Base-by-base conservation (phyloP, 2,329 filamentous ascomycete genomes). In the Penicillium sp. region DNA sequence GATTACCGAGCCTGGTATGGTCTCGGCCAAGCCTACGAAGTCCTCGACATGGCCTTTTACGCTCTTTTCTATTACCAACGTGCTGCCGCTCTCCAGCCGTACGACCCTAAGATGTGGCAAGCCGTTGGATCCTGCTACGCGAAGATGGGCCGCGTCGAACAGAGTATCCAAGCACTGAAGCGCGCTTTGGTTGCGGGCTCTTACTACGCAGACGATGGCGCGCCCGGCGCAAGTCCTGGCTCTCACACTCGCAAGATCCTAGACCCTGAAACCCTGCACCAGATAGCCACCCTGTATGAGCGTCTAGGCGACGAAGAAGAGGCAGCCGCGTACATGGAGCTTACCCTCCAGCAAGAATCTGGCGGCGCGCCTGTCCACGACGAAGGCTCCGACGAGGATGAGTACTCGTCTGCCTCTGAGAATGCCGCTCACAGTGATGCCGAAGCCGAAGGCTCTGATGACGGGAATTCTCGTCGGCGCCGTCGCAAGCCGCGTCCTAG, bases 1-100 rank as follows among this genome's bases (percentile, higher is more conserved):
- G 93, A 98, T 67, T 97, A 97, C 67, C 86, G 93, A 47, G 93
- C 93, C 3, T 98, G 93, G 93, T 97, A 98, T 64, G 93, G 93
- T 27, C 77, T 98, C 0, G 93, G 93, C 0, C 91, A 97, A 66
- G 94, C 93, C 1, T 98, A 98, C 63, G 93, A 98, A 68, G 87
- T 98, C 57, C 79, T 98, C 7, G 93, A 98, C 69, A 96, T 96
- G 89, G 88, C 95, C 64, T 89, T 90, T 35, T 98, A 98, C 66
- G 90, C 91, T 1, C 73, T 98, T 0, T 97, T 93, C 79, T 98
- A 98, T 70, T 96, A 95, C 73, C 94, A 97, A 64, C 89, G 93
- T 46, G 93, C 93, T 0, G 91, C 91, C 0, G 88, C 89, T 0
- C 75, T 98, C 1, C 82, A 90, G n/a, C 89, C 91, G 0, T 96